These are phyloP conservation scores for Ophiostoma sp. DNA, from an alignment of 2,329 filamentous ascomycete genomes.

Conservation along the genomic window DNA sequence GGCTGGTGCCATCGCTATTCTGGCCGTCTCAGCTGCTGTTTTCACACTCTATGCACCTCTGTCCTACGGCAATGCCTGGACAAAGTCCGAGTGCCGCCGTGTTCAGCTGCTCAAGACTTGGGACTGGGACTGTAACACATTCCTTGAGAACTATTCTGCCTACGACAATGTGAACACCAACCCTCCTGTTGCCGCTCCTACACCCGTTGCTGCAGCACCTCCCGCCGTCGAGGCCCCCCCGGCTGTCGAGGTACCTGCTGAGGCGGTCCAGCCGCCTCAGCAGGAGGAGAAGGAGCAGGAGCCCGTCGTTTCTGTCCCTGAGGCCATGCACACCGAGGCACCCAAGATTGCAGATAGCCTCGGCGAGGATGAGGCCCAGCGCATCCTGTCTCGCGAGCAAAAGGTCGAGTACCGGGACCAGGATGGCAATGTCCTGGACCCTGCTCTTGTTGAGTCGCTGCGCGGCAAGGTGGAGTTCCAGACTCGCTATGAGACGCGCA, in stretches of 20 bases:
- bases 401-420: conserved; percentile 92
- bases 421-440: conserved; percentile 79
- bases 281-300: conserved; percentile 26
- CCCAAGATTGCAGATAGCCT: conserved; percentile 32
- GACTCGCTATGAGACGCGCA: conserved; percentile 93
- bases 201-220: conserved; percentile 13
- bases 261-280: conserved; percentile 23
- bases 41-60: conserved; percentile 86
- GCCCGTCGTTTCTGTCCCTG: conserved; percentile 32
- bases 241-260: conserved; percentile 27
- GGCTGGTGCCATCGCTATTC: conserved; percentile 65
- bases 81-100: conserved; percentile 74
- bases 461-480: conserved; percentile 93
- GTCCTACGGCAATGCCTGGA: conserved; percentile 92
- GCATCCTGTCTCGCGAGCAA: conserved; percentile 60
- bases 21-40: conserved; percentile 66
- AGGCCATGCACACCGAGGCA: conserved; percentile 47
- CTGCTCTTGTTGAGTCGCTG: conserved; percentile 75
- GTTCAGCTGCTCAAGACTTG: conserved; percentile 84
- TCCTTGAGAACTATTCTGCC: conserved; percentile 62
- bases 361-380: conserved; percentile 35
- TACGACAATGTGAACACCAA: conserved; percentile 37
- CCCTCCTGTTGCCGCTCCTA: conserved; percentile 22
- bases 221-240: background rate
- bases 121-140: conserved; percentile 98